Evolutionary conservation across 2,329 filamentous ascomycete species (phyloP).

Genomic region (Pestalotiopsis sp.): DNA sequence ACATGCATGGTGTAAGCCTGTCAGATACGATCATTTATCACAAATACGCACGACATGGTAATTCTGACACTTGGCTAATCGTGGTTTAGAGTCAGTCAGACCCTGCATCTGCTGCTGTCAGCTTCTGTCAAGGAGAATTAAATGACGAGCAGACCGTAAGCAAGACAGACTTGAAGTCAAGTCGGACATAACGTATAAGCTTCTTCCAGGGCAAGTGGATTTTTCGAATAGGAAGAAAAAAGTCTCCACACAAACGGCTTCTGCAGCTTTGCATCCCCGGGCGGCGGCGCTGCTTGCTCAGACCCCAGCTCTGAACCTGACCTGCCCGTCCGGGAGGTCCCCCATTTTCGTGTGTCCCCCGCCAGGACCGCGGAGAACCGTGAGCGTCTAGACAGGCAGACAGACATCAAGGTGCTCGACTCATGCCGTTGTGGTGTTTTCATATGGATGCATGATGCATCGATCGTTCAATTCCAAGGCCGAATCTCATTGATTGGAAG

Average conservation of each 20-base stretch:
- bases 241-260: too few relatives aligned
- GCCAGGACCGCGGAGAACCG: not conserved
- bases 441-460: too few relatives aligned
- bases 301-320: too few relatives aligned
- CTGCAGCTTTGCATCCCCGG: too few relatives aligned
- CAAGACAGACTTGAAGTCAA: not conserved
- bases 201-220: too few relatives aligned
- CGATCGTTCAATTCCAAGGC: not conserved
- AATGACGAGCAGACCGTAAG: not conserved
- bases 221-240: too few relatives aligned
- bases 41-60: too few relatives aligned
- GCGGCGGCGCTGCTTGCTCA: too few relatives aligned
- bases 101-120: not conserved
- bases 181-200: too few relatives aligned
- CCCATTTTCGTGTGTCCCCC: not conserved
- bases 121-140: not conserved
- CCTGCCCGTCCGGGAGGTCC: not conserved
- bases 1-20: not conserved
- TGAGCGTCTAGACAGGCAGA: not conserved
- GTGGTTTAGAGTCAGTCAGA: not conserved
- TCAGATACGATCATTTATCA: too few relatives aligned
- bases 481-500: not conserved
- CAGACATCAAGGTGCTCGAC: not conserved
- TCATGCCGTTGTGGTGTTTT: not conserved
- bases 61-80: not conserved